Percentiles rank a stretch among this genome's conserved stretches.
phyloP scores from a whole-genome alignment of 257 asterid species.

The Coffea canephora region DNA sequence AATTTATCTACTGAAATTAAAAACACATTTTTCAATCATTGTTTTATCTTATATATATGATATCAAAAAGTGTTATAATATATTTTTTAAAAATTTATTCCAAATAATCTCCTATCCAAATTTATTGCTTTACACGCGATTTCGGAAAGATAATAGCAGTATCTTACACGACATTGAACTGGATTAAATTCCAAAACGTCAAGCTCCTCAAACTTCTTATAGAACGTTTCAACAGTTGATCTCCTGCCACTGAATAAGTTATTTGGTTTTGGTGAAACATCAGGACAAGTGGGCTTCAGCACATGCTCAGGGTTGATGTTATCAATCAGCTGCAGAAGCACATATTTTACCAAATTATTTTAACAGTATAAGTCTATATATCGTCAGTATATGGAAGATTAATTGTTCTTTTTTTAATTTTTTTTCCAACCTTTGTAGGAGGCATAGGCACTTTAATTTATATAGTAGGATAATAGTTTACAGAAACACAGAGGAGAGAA shows the following conservation, averaged over 20 bases:
- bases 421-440: background rate
- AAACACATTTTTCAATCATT: no score
- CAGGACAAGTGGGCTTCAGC: slow-evolving; percentile 23
- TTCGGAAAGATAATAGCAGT: background rate
- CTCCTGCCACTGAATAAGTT: slow-evolving; percentile 6
- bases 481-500: background rate
- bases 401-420: background rate
- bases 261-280: slow-evolving; percentile 3
- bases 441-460: no score
- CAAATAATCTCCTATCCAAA: no score
- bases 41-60: no score
- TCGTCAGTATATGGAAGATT: no score
- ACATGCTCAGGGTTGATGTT: slow-evolving; percentile 3
- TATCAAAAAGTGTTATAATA: no score
- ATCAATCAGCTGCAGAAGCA: slow-evolving; percentile 19
- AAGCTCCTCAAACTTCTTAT: slow-evolving; percentile 1
- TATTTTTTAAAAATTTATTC: no score
- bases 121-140: no score
- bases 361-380: background rate
- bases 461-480: no score
- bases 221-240: slow-evolving; percentile 1
- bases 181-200: background rate
- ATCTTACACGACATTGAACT: slow-evolving; percentile 22
- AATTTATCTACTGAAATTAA: background rate
- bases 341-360: background rate